These are phyloP conservation scores for Eleusine indica DNA, from an alignment of 176 grass and related monocot genomes.

Conservation along the genomic window DNA sequence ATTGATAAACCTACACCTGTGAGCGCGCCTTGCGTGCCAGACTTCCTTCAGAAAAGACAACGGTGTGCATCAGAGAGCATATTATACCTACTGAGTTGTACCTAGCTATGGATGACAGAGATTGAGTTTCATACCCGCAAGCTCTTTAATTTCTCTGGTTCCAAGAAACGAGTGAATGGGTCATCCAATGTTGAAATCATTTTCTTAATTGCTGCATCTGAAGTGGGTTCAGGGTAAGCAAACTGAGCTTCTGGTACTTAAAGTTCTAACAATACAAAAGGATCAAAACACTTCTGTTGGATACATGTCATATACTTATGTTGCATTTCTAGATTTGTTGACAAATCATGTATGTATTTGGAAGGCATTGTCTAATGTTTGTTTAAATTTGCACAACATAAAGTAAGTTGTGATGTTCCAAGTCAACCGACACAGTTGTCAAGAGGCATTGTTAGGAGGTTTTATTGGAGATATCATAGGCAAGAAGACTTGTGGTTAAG, in stretches of 20 bases:
- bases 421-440: not conserved
- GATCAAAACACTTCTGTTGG: not conserved
- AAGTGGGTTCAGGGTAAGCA: conserved; percentile 8
- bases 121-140: conserved; percentile 72
- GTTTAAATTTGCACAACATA: not conserved
- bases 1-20: conserved; percentile 96
- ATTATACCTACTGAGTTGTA: conserved; percentile 17
- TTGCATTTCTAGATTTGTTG: not conserved
- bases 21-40: conserved; percentile 92
- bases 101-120: conserved; percentile 9
- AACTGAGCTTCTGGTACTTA: not conserved
- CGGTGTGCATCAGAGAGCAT: conserved; percentile 34
- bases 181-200: conserved; percentile 91
- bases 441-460: not conserved
- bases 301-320: not conserved
- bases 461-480: not conserved
- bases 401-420: not conserved
- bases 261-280: conserved; percentile 16
- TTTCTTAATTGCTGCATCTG: conserved; percentile 94
- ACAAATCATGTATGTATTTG: not conserved
- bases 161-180: conserved; percentile 94
- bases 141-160: conserved; percentile 97
- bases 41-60: conserved; percentile 87
- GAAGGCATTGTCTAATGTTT: not conserved
- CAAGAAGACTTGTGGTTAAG: not conserved